Evolutionary conservation across 2,329 filamentous ascomycete genomes (phyloP).

Genomic region (Thelonectria rubi): DNA sequence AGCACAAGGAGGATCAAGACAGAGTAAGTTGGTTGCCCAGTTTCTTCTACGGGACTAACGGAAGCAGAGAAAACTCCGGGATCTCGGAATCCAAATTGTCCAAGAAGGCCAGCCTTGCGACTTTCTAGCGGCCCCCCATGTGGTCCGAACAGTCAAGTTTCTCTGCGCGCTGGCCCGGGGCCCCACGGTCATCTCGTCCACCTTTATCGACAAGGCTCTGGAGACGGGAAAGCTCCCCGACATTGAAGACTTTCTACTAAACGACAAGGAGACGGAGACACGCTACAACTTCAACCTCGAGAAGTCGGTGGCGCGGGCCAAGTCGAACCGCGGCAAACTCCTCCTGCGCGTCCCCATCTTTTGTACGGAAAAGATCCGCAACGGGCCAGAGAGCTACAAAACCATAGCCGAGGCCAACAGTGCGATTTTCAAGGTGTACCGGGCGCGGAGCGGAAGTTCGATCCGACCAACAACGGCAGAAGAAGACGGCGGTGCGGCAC

Average conservation of each 20-base stretch:
- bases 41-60: slow-evolving; percentile 32
- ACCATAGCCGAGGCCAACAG: slow-evolving; percentile 90
- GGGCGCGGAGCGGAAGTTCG: slow-evolving; percentile 74
- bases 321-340: slow-evolving; percentile 78
- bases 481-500: slow-evolving; percentile 67
- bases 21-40: slow-evolving; percentile 65
- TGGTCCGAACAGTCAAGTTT: slow-evolving; percentile 94
- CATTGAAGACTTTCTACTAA: slow-evolving; percentile 71
- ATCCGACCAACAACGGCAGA: slow-evolving; percentile 72
- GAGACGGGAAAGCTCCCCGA: slow-evolving; percentile 72
- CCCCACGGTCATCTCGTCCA: slow-evolving; percentile 77
- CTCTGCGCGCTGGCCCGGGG: slow-evolving; percentile 85
- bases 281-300: slow-evolving; percentile 74
- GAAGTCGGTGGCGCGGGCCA: slow-evolving; percentile 74
- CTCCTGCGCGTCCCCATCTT: slow-evolving; percentile 82
- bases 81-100: slow-evolving; percentile 83
- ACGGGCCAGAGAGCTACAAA: slow-evolving; percentile 85
- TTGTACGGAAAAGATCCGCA: slow-evolving; percentile 81
- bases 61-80: slow-evolving; percentile 77
- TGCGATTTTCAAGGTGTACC: slow-evolving; percentile 81
- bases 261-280: slow-evolving; percentile 77
- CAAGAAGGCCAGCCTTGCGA: slow-evolving; percentile 80
- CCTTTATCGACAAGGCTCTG: slow-evolving; percentile 82
- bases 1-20: slow-evolving; percentile 79
- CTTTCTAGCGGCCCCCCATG: slow-evolving; percentile 85